phyloP scores from a whole-genome alignment of 306 rosid genomes.

The Sechiopsis laciniata region DNA sequence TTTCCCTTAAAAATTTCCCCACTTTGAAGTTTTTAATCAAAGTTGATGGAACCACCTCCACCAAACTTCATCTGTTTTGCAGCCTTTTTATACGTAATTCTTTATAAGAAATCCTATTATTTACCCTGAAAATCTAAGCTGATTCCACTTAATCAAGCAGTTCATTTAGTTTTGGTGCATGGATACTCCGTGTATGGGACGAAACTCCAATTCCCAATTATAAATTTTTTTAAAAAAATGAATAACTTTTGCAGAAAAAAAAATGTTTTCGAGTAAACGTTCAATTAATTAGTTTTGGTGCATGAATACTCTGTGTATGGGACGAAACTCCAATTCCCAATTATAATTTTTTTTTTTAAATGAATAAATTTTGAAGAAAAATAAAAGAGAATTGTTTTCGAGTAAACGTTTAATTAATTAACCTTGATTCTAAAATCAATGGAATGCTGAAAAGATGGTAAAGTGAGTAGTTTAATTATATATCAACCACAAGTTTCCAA shows the following conservation, averaged over 20 bases:
- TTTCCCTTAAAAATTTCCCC: neutral
- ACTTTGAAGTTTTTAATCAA: conserved; percentile 26
- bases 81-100: neutral
- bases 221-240: too few species aligned
- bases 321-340: too few species aligned
- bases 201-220: too few species aligned
- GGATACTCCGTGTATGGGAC: too few species aligned
- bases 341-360: too few species aligned
- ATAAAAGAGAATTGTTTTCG: neutral
- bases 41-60: conserved; percentile 68
- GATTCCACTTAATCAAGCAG: neutral
- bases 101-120: neutral
- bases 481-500: too few species aligned
- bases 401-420: neutral
- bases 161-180: neutral
- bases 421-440: neutral
- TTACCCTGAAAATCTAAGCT: neutral
- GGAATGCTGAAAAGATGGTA: neutral
- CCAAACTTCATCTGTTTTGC: conserved; percentile 23
- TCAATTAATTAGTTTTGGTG: neutral
- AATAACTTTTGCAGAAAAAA: too few species aligned
- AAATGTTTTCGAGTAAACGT: neutral
- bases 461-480: neutral
- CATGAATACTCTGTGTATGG: too few species aligned
- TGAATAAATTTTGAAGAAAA: too few species aligned